A percentile compares a stretch with the other conserved stretches of the same genome.
phyloP scores from a whole-genome alignment of 176 grass and related monocot species.

The Oryza australiensis region DNA sequence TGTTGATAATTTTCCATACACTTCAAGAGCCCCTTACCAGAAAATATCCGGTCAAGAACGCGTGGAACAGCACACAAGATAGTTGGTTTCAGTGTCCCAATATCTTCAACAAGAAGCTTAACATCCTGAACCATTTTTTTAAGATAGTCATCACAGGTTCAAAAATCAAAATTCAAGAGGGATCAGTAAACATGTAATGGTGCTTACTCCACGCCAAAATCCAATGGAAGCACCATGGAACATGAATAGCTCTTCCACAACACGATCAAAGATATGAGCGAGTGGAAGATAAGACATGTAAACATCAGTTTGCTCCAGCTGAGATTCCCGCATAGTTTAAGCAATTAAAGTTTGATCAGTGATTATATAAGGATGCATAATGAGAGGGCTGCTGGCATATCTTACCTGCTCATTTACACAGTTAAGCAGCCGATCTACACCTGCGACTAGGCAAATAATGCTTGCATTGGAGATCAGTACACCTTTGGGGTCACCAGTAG shows the following conservation, averaged over 20 bases:
- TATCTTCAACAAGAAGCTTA: conserved; percentile 89
- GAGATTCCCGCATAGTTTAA: conserved; percentile 24
- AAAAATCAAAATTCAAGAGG: conserved; percentile 25
- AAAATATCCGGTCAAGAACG: conserved; percentile 93
- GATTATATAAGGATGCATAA: conserved; percentile 17
- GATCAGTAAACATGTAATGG: conserved; percentile 18
- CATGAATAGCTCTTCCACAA: conserved; percentile 94
- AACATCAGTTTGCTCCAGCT: conserved; percentile 74
- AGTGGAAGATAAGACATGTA: conserved; percentile 97
- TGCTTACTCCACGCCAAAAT: conserved; percentile 96
- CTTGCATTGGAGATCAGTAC: conserved; percentile 82
- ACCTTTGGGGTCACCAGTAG: conserved; percentile 86
- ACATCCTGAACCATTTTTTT: conserved; percentile 64
- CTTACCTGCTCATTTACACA: conserved; percentile 54
- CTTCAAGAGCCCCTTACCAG: conserved; percentile 59
- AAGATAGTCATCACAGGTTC: conserved; percentile 31
- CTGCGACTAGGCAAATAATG: conserved; percentile 71
- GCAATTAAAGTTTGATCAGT: conserved; percentile 22
- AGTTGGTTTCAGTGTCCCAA: conserved; percentile 83
- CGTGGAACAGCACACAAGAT: conserved; percentile 97
- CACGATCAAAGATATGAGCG: conserved; percentile 96
- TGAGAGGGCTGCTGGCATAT: conserved; percentile 14
- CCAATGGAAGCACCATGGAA: conserved; percentile 91
- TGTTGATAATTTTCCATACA: not conserved
- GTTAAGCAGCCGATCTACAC: conserved; percentile 60